Evolutionary conservation across 2,329 filamentous ascomycete genomes (phyloP).

Genomic region (Cadophora luteo-olivacea): DNA sequence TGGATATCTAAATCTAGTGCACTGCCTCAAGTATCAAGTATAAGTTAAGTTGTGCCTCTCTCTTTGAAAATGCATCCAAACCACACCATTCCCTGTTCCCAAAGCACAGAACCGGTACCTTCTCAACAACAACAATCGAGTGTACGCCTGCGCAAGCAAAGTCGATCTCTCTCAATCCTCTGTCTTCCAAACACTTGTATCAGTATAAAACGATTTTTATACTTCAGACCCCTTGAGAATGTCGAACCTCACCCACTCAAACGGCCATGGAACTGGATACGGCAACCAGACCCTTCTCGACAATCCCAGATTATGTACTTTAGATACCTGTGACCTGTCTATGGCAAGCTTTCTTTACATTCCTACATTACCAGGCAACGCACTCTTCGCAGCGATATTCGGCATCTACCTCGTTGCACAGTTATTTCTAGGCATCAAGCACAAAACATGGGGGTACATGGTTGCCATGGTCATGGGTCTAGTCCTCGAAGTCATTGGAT

Average conservation of each 20-base stretch:
- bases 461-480: slow-evolving; percentile 56
- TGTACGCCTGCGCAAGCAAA: not conserved
- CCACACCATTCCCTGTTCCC: not conserved
- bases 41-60: slow-evolving; percentile 18
- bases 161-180: not conserved
- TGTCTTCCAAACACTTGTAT: no score
- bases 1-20: slow-evolving; percentile 1
- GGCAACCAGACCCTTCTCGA: slow-evolving; percentile 40
- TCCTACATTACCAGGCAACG: slow-evolving; percentile 61
- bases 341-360: slow-evolving; percentile 62
- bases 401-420: slow-evolving; percentile 52
- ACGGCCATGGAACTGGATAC: slow-evolving; percentile 24
- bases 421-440: slow-evolving; percentile 54
- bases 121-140: slow-evolving; percentile 1
- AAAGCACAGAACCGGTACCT: not conserved
- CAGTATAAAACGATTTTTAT: not conserved
- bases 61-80: not conserved
- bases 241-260: slow-evolving; percentile 36
- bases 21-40: slow-evolving; percentile 20
- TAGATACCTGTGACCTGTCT: slow-evolving; percentile 55
- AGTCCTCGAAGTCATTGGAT: slow-evolving; percentile 58
- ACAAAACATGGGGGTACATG: slow-evolving; percentile 62
- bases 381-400: slow-evolving; percentile 59
- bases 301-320: slow-evolving; percentile 37
- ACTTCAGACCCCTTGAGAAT: slow-evolving; percentile 16